phyloP scores from a whole-genome alignment of 306 rosid genomes.

The Vigna reflexopilosa region DNA sequence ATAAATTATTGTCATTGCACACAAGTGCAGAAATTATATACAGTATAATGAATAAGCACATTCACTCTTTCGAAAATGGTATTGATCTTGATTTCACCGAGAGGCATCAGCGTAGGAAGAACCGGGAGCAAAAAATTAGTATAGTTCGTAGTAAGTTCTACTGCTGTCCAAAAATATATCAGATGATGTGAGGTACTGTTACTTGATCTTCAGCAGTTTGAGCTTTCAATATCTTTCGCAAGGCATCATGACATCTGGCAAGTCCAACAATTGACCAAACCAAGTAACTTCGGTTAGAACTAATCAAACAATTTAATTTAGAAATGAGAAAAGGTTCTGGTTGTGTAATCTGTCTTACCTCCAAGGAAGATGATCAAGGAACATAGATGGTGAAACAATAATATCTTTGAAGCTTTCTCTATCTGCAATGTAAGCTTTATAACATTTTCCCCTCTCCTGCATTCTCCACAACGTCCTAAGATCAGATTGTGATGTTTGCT shows the following conservation, averaged over 20 bases:
- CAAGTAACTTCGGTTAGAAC: slow-evolving; percentile 28
- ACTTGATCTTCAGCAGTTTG: slow-evolving; percentile 39
- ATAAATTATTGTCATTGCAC: too few species aligned
- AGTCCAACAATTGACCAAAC: slow-evolving; percentile 24
- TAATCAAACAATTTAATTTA: slow-evolving; percentile 2
- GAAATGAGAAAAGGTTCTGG: slow-evolving; percentile 29
- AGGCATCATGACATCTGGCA: slow-evolving; percentile 70
- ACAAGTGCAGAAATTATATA: too few species aligned
- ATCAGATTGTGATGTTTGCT: slow-evolving; percentile 46
- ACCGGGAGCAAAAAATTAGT: slow-evolving; percentile 15
- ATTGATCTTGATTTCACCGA: slow-evolving; percentile 25
- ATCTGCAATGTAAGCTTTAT: slow-evolving; percentile 73
- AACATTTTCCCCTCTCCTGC: slow-evolving; percentile 47
- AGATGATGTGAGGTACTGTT: slow-evolving; percentile 45
- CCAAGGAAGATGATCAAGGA: slow-evolving; percentile 99
- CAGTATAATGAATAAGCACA: not conserved
- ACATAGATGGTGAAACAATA: slow-evolving; percentile 85
- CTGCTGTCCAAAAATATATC: slow-evolving; percentile 33
- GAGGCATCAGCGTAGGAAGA: slow-evolving; percentile 17
- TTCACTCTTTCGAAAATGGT: slow-evolving; percentile 2
- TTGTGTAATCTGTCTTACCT: slow-evolving; percentile 66
- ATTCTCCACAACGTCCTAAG: slow-evolving; percentile 48
- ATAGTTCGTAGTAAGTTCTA: slow-evolving; percentile 24
- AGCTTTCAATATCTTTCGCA: slow-evolving; percentile 60
- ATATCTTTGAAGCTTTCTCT: slow-evolving; percentile 86